Percentiles rank a stretch among this genome's conserved stretches.
These are phyloP conservation scores for Rhynchosporium secalis DNA, from an alignment of 2,329 filamentous ascomycete genomes.

Conservation along the genomic window DNA sequence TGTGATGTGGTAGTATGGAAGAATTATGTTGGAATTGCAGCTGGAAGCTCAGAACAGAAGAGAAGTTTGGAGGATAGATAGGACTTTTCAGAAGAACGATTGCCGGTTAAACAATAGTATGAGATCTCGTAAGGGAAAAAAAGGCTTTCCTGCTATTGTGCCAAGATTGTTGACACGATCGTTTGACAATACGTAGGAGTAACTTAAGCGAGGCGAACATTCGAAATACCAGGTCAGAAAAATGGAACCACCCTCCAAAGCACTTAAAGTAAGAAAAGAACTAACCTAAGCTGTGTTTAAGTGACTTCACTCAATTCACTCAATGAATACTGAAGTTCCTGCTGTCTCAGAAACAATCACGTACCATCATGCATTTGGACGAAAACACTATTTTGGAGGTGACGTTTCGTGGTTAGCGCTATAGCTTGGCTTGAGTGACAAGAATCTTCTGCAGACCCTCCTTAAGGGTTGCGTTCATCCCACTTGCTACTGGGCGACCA, in stretches of 20 bases:
- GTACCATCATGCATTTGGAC: neutral
- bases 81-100: neutral
- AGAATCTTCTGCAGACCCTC: conserved; percentile 58
- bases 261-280: too few species aligned
- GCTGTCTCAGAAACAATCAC: too few species aligned
- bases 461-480: conserved; percentile 63
- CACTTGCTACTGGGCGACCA: conserved; percentile 63
- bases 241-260: neutral
- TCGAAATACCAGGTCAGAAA: neutral
- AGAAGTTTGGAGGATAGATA: neutral
- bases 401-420: neutral
- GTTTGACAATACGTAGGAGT: conserved; percentile 6
- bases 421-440: conserved; percentile 40
- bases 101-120: neutral
- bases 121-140: neutral
- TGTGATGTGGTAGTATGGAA: neutral
- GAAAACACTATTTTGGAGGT: neutral
- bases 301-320: too few species aligned
- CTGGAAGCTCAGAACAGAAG: neutral
- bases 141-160: neutral
- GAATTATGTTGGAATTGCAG: conserved; percentile 3
- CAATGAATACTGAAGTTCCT: too few species aligned
- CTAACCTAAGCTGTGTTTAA: too few species aligned
- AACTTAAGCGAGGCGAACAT: conserved; percentile 6
- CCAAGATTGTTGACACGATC: neutral